Evolutionary conservation across 176 grass and related monocot species (phyloP).

Genomic region (Triticum dicoccoides): DNA sequence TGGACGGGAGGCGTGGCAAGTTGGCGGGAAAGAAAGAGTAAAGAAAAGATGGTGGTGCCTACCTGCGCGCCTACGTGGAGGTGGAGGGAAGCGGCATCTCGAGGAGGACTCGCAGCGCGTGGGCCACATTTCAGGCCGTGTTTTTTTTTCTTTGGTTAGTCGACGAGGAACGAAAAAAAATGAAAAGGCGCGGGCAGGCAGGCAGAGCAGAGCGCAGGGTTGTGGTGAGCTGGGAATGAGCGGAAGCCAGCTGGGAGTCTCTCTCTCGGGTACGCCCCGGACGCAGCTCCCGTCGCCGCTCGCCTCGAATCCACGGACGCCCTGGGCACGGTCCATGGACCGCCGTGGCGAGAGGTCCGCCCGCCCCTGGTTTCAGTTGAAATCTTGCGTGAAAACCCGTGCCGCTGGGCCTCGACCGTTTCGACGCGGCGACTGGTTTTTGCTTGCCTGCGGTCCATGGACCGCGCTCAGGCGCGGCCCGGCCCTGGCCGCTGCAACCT

Average conservation of each 20-base stretch:
- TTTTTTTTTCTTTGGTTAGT: background rate
- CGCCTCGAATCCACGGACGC: too few relatives aligned
- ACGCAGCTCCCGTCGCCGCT: slow-evolving; percentile 56
- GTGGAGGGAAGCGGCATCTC: slow-evolving; percentile 49
- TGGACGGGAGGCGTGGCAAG: slow-evolving; percentile 11
- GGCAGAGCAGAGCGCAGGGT: background rate
- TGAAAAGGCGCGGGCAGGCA: background rate
- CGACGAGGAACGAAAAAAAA: background rate
- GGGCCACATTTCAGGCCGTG: background rate
- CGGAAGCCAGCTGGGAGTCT: slow-evolving; percentile 42
- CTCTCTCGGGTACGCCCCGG: slow-evolving; percentile 30
- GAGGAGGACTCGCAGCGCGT: slow-evolving; percentile 15
- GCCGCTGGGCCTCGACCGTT: background rate
- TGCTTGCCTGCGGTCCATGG: background rate
- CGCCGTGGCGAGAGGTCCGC: background rate
- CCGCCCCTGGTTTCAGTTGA: too few relatives aligned
- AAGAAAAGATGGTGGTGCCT: too few relatives aligned
- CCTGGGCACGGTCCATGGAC: slow-evolving; percentile 17
- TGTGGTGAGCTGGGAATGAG: slow-evolving; percentile 39
- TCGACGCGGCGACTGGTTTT: background rate
- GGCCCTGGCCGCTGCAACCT: too few relatives aligned
- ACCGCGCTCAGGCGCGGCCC: background rate
- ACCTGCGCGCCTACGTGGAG: slow-evolving; percentile 15
- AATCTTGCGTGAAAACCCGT: too few relatives aligned
- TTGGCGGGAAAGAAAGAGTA: too few relatives aligned